Conservation (phyloP, 257 asterid genomes). For the Paraleonurus japonicus region DNA sequence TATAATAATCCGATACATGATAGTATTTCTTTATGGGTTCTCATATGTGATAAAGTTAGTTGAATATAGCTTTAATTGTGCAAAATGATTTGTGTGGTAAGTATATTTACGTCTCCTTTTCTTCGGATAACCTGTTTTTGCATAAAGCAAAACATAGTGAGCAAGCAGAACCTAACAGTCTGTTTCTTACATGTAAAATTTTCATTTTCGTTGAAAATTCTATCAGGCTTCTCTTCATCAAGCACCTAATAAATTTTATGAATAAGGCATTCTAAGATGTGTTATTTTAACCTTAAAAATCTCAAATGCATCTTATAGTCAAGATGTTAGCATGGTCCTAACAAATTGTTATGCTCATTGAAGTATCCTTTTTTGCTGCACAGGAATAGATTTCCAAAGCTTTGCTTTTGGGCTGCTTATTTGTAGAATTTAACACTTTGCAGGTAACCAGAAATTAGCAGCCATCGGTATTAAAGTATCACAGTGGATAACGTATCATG, state of each 20-base stretch:
- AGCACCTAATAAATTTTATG: not conserved
- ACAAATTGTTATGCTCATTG: not conserved
- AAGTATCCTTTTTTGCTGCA: not conserved
- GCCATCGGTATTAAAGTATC: slow-evolving; percentile 83
- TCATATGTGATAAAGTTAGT: not conserved
- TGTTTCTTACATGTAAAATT: not conserved
- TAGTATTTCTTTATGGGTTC: not conserved
- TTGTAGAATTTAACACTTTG: slow-evolving; percentile 11
- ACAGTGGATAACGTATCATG: slow-evolving; percentile 77
- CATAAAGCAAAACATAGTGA: not conserved
- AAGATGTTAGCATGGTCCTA: not conserved
- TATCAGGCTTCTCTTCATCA: not conserved
- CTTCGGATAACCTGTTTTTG: no score
- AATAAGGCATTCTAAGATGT: not conserved
- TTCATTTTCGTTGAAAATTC: not conserved
- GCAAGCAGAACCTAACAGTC: not conserved
- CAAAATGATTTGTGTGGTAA: not conserved
- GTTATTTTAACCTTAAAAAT: not conserved
- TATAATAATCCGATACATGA: slow-evolving; percentile 4
- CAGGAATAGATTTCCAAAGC: not conserved
- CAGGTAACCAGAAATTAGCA: slow-evolving; percentile 75
- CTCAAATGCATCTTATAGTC: not conserved
- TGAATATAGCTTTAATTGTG: not conserved
- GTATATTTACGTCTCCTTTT: no score
- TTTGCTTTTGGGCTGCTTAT: not conserved